Evolutionary conservation across 2,329 filamentous ascomycete genomes (phyloP).

Genomic region (Neophaeococcomyces mojaviensis): DNA sequence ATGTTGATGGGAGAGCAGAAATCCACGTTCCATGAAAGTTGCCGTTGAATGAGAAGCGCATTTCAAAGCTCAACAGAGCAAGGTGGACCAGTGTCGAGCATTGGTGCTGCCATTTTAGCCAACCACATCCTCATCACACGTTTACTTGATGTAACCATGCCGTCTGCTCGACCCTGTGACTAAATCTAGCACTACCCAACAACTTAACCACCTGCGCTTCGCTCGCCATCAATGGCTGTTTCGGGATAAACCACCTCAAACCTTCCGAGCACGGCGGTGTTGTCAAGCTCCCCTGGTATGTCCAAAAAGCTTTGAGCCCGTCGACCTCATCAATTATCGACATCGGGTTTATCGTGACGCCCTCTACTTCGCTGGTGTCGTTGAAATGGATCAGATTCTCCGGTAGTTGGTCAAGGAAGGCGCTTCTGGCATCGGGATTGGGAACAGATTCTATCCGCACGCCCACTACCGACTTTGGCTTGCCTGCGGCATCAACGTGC

Average conservation of each 20-base stretch:
- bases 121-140: too few species aligned
- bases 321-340: constrained; percentile 17
- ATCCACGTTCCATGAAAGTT: too few species aligned
- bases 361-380: constrained; percentile 23
- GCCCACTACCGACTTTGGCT: constrained; percentile 39
- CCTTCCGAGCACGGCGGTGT: constrained; percentile 56
- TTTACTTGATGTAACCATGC: constrained; percentile 42
- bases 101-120: too few species aligned
- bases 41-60: too few species aligned
- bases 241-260: constrained; percentile 41
- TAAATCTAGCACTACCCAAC: constrained; percentile 38
- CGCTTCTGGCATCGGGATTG: neutral
- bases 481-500: constrained; percentile 34
- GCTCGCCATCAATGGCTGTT: constrained; percentile 33
- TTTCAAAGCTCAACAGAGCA: too few species aligned
- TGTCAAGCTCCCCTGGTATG: constrained; percentile 54
- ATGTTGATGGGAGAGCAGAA: too few species aligned
- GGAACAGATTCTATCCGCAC: constrained; percentile 42
- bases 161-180: constrained; percentile 38
- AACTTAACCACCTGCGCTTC: constrained; percentile 42
- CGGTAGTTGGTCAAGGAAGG: neutral
- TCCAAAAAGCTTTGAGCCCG: constrained; percentile 30
- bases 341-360: constrained; percentile 13
- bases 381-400: constrained; percentile 30
- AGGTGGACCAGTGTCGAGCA: too few species aligned